Base-by-base conservation (phyloP, 352 stramenopile genomes). In the Lagenidium giganteum region DNA sequence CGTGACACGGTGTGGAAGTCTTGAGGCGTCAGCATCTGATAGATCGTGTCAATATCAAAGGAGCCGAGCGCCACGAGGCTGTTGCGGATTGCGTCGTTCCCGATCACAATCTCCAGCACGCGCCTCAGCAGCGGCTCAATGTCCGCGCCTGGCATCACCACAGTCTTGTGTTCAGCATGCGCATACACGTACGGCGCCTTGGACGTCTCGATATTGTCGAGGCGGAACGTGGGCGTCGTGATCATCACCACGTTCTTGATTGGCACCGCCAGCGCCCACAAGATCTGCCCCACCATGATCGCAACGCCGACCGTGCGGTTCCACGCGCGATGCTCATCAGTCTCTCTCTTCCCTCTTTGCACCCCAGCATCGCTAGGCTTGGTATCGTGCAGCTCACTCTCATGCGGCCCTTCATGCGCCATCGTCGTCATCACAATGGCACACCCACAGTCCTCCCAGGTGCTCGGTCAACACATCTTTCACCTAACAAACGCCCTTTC, bases 211-310 rank as follows among this genome's bases (percentile, higher is more conserved):
- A 39, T 32, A 17, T 28, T 47, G 38, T 72, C 62, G 29, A 39
- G 38, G 9, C 49, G 57, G 25, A 72, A 42, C 23, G 33, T 57
- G 8, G 62, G 62, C 16, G 50, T 51, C 22, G 43, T 48, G 29
- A 68, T 72, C 49, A 72, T 65, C 13, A 60, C 21, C 11, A 68
- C 62, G 34, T 73, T 73, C 32, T 73, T 69, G 47, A 70, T 64
- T 3, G 63, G 54, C n/a, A 67, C 51, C 17, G 46, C 45, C 22
- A 73, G 50, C n/a, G 51, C 56, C 58, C 58, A 73, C 5, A 62
- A 33, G 11, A 33, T 14, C 11, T 33, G 28, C 28, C n/a, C n/a
- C n/a, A n/a, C 21, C 29, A 30, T 23, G 30, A 37, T 30, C 6
- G 24, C 27, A 8, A 23, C 22, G 27, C 8, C 12, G 7, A 6